These are phyloP conservation scores for Candida smagusa DNA, from an alignment of 1,139 yeast species.

Conservation along the genomic window DNA sequence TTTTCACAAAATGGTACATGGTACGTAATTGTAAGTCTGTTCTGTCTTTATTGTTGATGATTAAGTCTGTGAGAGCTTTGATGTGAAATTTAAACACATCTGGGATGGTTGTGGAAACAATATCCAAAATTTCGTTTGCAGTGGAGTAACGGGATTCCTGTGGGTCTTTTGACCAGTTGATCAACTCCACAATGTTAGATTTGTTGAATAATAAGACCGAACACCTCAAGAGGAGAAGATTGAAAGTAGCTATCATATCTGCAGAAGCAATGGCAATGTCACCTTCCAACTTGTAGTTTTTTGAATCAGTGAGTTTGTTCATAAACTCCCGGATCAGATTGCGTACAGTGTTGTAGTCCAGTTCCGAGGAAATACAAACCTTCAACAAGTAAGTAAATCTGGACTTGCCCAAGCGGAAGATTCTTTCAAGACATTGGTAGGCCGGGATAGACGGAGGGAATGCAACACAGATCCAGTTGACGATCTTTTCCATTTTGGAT, in stretches of 20 bases:
- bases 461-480: conserved; percentile 61
- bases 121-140: conserved; percentile 55
- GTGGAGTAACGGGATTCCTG: conserved; percentile 26
- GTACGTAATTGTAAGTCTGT: conserved; percentile 44
- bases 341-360: conserved; percentile 57
- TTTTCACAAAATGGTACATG: conserved; percentile 54
- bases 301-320: conserved; percentile 49
- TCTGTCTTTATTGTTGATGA: conserved; percentile 21
- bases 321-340: conserved; percentile 63
- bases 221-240: conserved; percentile 57
- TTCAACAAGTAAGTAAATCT: conserved; percentile 56
- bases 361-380: conserved; percentile 52
- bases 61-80: conserved; percentile 42
- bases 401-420: conserved; percentile 53
- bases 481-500: conserved; percentile 49
- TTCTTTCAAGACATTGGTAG: conserved; percentile 45
- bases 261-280: conserved; percentile 41
- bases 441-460: conserved; percentile 50
- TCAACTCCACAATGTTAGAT: conserved; percentile 56
- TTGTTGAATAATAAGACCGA: conserved; percentile 63
- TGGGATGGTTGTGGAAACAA: conserved; percentile 62
- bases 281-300: conserved; percentile 40
- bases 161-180: conserved; percentile 43
- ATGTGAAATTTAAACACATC: conserved; percentile 62
- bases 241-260: conserved; percentile 51